Percentiles rank a stretch among this genome's conserved stretches.
These are phyloP conservation scores for Vitellaria paradoxa DNA, from an alignment of 179 eudicot genomes.

Conservation along the genomic window DNA sequence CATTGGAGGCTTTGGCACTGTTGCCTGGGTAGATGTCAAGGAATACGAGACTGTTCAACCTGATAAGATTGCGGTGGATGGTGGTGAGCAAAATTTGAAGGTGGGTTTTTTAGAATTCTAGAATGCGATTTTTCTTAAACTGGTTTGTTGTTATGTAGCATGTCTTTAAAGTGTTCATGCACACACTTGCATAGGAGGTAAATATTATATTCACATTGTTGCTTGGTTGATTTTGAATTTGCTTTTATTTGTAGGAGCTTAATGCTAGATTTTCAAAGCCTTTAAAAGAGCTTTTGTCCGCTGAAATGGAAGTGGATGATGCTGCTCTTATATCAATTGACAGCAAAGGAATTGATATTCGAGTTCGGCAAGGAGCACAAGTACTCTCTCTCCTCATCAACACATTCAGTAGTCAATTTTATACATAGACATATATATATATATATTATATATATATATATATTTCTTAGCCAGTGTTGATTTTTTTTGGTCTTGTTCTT, in stretches of 20 bases:
- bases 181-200: neutral
- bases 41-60: conserved; percentile 84
- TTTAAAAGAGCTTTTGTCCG: conserved; percentile 72
- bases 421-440: too few species aligned
- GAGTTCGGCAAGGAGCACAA: conserved; percentile 98
- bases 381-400: conserved; percentile 27
- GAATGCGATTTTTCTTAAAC: neutral
- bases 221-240: conserved; percentile 5
- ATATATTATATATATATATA: neutral
- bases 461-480: neutral
- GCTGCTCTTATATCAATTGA: conserved; percentile 96
- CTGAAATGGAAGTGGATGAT: conserved; percentile 86
- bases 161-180: neutral
- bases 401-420: neutral
- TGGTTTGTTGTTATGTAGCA: neutral
- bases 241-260: conserved; percentile 56
- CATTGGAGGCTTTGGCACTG: conserved; percentile 99
- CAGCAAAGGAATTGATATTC: conserved; percentile 91
- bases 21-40: conserved; percentile 95
- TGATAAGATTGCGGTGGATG: conserved; percentile 92
- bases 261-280: conserved; percentile 93
- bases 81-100: conserved; percentile 95
- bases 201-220: neutral
- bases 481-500: neutral
- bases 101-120: conserved; percentile 25